phyloP scores from a whole-genome alignment of 805 yeast genomes.

The Nadsonia fulvescens region DNA sequence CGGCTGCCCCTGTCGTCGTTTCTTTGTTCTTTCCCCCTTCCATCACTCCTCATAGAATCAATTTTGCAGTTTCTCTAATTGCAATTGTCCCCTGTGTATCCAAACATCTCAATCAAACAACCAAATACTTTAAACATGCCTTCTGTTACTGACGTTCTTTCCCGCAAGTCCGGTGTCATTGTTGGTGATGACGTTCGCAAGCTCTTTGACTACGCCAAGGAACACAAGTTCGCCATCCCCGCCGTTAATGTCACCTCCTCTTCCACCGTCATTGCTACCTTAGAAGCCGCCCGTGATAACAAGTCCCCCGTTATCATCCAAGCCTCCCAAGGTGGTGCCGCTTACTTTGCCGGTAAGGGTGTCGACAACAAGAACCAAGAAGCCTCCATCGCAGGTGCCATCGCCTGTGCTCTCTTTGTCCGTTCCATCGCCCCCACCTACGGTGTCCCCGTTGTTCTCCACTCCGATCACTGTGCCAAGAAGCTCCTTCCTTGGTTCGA shows the following conservation, averaged over 20 bases:
- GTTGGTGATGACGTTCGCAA: slow-evolving; percentile 88
- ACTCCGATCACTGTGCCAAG: slow-evolving; percentile 98
- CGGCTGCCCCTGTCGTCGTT: too few relatives aligned
- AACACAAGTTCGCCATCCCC: slow-evolving; percentile 89
- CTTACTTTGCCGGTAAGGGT: slow-evolving; percentile 99
- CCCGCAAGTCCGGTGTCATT: slow-evolving; percentile 92
- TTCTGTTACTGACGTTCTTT: slow-evolving; percentile 38
- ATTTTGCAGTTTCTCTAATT: too few relatives aligned
- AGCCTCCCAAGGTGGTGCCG: slow-evolving; percentile 98
- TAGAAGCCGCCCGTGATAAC: slow-evolving; percentile 93
- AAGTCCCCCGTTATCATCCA: slow-evolving; percentile 91
- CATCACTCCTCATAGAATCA: too few relatives aligned
- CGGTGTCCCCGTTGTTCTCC: slow-evolving; percentile 92
- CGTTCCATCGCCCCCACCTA: slow-evolving; percentile 91
- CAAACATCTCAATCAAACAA: too few relatives aligned
- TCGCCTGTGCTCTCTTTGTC: slow-evolving; percentile 97
- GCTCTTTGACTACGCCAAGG: slow-evolving; percentile 78
- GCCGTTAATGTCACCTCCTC: slow-evolving; percentile 97
- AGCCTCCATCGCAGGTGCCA: slow-evolving; percentile 86
- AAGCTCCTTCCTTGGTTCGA: slow-evolving; percentile 97
- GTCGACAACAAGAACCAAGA: slow-evolving; percentile 80
- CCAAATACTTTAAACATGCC: too few relatives aligned
- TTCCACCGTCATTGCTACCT: slow-evolving; percentile 89
- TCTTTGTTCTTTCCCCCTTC: too few relatives aligned
- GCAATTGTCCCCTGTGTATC: slow-evolving; percentile 68